These are phyloP conservation scores for Echeveria elegans DNA, from an alignment of 164 flowering plant species.

Conservation along the genomic window DNA sequence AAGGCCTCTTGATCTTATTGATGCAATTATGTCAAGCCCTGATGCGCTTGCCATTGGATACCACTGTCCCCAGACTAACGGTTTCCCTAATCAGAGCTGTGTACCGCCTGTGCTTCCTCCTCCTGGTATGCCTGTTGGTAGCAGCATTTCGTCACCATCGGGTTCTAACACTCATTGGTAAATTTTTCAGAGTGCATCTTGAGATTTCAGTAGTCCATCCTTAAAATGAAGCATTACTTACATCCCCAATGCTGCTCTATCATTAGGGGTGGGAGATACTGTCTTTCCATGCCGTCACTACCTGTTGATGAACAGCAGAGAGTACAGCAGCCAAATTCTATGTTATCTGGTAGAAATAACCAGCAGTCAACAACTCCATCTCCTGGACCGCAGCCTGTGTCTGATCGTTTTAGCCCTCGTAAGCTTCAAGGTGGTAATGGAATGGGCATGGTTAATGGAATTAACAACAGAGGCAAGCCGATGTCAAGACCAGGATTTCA, in stretches of 20 bases:
- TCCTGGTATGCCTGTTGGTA: conserved; percentile 53
- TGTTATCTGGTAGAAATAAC: conserved; percentile 51
- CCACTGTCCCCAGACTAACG: conserved; percentile 51
- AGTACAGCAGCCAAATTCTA: conserved; percentile 57
- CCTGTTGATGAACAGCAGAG: conserved; percentile 79
- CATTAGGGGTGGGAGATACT: conserved; percentile 57
- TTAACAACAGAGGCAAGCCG: conserved; percentile 52
- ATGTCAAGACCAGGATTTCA: conserved; percentile 74
- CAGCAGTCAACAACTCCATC: conserved; percentile 46
- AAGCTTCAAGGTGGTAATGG: conserved; percentile 61
- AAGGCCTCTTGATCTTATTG: conserved; percentile 93
- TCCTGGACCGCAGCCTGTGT: conserved; percentile 43
- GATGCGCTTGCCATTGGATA: conserved; percentile 52
- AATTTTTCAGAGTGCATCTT: background rate
- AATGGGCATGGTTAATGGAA: conserved; percentile 49
- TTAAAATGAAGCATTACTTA: background rate
- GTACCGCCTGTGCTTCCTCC: conserved; percentile 38
- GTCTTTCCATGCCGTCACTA: conserved; percentile 43
- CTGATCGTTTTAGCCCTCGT: conserved; percentile 58
- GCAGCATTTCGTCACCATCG: conserved; percentile 49
- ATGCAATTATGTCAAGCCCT: conserved; percentile 39
- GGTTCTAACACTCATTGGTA: conserved; percentile 55
- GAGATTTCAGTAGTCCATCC: background rate
- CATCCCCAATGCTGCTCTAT: conserved; percentile 2
- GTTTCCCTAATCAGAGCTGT: conserved; percentile 51